A percentile compares a stretch with the other conserved stretches of the same genome.
phyloP scores from a whole-genome alignment of 257 asterid species.

The Perilla frutescens region DNA sequence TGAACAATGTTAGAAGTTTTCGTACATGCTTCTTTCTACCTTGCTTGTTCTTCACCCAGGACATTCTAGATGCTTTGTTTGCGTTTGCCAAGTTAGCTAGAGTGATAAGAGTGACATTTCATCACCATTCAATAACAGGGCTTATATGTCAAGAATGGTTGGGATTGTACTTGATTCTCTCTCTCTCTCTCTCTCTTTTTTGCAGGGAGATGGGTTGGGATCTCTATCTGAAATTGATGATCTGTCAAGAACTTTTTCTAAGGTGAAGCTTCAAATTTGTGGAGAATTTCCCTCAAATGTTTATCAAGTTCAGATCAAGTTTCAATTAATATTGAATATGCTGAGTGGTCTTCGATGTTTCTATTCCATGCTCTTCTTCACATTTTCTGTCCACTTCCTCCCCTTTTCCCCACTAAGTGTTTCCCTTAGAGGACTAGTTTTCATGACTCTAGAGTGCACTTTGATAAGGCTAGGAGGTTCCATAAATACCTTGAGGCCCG shows the following conservation, averaged over 20 bases:
- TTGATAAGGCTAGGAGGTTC: not conserved
- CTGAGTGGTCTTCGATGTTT: not conserved
- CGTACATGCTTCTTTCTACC: not conserved
- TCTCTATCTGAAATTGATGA: constrained; percentile 33
- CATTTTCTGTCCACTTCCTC: not conserved
- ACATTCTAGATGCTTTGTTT: not conserved
- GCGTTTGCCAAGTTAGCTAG: not conserved
- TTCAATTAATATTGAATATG: not conserved
- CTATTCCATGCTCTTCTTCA: not conserved
- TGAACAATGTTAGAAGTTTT: constrained; percentile 2
- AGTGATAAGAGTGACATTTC: not conserved
- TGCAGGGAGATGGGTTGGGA: constrained; percentile 30
- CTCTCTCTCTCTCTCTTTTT: not conserved
- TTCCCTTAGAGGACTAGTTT: not conserved
- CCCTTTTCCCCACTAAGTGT: not conserved
- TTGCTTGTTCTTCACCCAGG: not conserved
- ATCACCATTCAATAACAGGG: not conserved
- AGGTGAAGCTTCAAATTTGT: constrained; percentile 28
- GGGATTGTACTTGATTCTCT: constrained; percentile 14
- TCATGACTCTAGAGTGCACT: not conserved
- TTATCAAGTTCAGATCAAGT: constrained; percentile 16
- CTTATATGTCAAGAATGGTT: not conserved
- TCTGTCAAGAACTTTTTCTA: constrained; percentile 33
- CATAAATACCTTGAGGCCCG: not conserved
- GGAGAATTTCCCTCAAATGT: not conserved